Base-by-base conservation (phyloP, 2,329 filamentous ascomycete genomes). In the Aaosphaeria arxii region DNA sequence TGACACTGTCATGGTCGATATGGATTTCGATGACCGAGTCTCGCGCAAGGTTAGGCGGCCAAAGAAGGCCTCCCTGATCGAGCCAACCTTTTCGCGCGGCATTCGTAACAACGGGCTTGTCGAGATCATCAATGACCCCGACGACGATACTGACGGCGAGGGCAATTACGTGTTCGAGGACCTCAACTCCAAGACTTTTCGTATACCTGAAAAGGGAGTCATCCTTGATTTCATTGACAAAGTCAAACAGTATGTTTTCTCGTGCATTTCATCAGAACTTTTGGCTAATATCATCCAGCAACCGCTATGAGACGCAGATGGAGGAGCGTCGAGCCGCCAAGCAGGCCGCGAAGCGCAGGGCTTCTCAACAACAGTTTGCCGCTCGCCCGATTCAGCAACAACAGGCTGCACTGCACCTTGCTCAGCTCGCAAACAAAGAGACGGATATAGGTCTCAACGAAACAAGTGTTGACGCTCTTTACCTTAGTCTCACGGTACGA, bases 341-440 rank as follows among this genome's bases (percentile, higher is more conserved):
- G 40, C 51, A 52, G 47, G 55, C 53, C 33, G 49, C 48, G 30
- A 57, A 56, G 44, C 61, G 56, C 53, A 58, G 62, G 46, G 49
- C 53, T 31, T 57, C 59, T 29, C 58, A 63, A 52, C 55, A 65
- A 46, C 50, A 58, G 39, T 64, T 67, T 44, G 52, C 62, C 36
- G 57, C 57, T 51, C 63, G 61, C 42, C 53, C 66, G 32, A 56
- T 88, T 17, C 76, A 79, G 45, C 82, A 88, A 65, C 79, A 86
- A 61, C 85, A 88, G 62, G 79, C 83, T 40, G 85, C 84, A 4
- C 75, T 89, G 50, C 84, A 82, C 51, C 74, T 90, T 31, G 75
- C 79, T 40, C 77, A 80, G 52, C 72, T 89, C 35, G 73, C 77
- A 42, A 75, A 74, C 46, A 75, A 76, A 54, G 73, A 77, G 52